Percentiles rank a stretch among this genome's conserved stretches.
These are phyloP conservation scores for Ceratocystis ficicola DNA, from an alignment of 2,329 filamentous ascomycete genomes.

Conservation along the genomic window DNA sequence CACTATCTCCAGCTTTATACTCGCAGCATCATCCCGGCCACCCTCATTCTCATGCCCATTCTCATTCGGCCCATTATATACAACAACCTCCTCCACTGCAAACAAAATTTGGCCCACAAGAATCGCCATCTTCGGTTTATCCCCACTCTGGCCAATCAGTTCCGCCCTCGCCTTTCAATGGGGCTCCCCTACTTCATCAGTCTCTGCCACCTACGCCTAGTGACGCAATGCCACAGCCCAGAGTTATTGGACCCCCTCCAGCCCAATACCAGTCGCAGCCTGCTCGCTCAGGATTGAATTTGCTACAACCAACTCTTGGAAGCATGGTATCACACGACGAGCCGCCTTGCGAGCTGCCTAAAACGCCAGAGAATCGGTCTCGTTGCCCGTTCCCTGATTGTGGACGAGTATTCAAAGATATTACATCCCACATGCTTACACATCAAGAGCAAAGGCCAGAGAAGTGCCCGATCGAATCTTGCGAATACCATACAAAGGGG, in stretches of 20 bases:
- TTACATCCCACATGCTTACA: constrained; percentile 87
- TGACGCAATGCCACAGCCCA: constrained; percentile 3
- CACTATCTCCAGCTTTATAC: background rate
- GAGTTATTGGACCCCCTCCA: background rate
- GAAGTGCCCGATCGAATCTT: constrained; percentile 87
- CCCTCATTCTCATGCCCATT: background rate
- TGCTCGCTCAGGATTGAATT: constrained; percentile 11
- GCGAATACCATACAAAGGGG: constrained; percentile 87
- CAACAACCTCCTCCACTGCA: constrained; percentile 15
- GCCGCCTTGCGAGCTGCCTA: constrained; percentile 24
- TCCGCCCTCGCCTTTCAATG: constrained; percentile 10
- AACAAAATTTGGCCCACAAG: constrained; percentile 10
- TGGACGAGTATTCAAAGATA: constrained; percentile 48
- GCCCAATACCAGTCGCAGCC: constrained; percentile 16
- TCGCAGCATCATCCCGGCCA: constrained; percentile 1
- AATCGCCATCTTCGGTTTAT: background rate
- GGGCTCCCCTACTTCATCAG: background rate
- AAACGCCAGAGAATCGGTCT: constrained; percentile 34
- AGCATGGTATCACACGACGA: constrained; percentile 8
- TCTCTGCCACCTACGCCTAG: background rate
- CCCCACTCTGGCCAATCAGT: constrained; percentile 8
- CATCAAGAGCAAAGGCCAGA: constrained; percentile 89
- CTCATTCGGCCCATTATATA: constrained; percentile 9
- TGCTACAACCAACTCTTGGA: constrained; percentile 15
- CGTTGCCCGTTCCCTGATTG: constrained; percentile 47